Percentiles rank a stretch among this genome's conserved stretches.
Evolutionary conservation across 2,329 filamentous ascomycete genomes (phyloP).

Genomic region (Monosporascus sp.): DNA sequence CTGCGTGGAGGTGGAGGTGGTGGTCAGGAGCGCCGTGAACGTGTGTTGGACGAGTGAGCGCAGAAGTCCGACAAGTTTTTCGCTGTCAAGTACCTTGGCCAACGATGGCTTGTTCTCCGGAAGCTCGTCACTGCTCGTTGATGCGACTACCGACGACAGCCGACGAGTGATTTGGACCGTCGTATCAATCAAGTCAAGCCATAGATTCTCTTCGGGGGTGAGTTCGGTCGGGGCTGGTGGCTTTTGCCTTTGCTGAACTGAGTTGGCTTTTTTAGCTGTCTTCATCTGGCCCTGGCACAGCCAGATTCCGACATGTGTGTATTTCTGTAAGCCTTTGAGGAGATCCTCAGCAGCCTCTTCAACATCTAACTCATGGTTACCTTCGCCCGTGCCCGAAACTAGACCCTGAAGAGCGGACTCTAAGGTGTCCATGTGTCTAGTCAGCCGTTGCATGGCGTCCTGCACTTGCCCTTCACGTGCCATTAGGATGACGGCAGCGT

Average conservation of each 20-base stretch:
- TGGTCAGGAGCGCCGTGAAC: slow-evolving; percentile 79
- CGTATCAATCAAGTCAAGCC: slow-evolving; percentile 57
- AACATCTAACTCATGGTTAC: slow-evolving; percentile 47
- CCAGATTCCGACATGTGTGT: slow-evolving; percentile 91
- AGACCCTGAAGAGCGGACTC: slow-evolving; percentile 74
- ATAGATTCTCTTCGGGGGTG: slow-evolving; percentile 50
- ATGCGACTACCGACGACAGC: slow-evolving; percentile 50
- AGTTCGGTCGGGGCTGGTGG: slow-evolving; percentile 38
- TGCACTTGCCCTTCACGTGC: slow-evolving; percentile 79
- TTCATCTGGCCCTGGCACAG: slow-evolving; percentile 83
- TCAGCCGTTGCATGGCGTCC: slow-evolving; percentile 78
- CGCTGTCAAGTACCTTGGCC: slow-evolving; percentile 41
- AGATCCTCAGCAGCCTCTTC: slow-evolving; percentile 68
- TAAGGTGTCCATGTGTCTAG: slow-evolving; percentile 74
- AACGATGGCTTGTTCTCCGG: slow-evolving; percentile 15
- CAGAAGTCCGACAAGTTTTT: slow-evolving; percentile 61
- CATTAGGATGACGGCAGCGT: slow-evolving; percentile 88
- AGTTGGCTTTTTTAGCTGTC: slow-evolving; percentile 41
- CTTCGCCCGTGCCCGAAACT: slow-evolving; percentile 55
- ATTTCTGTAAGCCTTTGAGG: slow-evolving; percentile 77
- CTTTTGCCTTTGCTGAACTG: slow-evolving; percentile 49
- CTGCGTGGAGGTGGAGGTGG: slow-evolving; percentile 66
- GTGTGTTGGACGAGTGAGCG: slow-evolving; percentile 81
- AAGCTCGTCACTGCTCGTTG: slow-evolving; percentile 13
- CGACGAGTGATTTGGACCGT: slow-evolving; percentile 60